Evolutionary conservation across 768 basidiomycete genomes (phyloP), one percentile per base, ranked within the genome.

Genomic region (Tulasnella sp.): DNA sequence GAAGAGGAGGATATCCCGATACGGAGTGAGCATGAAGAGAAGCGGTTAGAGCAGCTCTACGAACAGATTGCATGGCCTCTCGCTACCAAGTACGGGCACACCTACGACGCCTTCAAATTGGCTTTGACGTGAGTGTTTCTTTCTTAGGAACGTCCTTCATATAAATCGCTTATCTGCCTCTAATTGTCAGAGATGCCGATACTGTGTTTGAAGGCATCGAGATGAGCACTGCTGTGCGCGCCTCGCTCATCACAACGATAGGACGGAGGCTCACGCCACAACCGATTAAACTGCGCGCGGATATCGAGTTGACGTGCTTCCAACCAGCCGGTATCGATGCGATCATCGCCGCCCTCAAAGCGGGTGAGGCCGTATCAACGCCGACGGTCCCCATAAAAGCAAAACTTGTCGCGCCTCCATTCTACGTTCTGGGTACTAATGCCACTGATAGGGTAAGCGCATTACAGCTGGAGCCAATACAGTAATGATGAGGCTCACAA

Each of bases 61-160:
- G 92, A 95, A 15, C 78, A 85, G 62, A 81, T 98, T 61, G 90
- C 81, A 1, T 99, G 95, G 94, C 95, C 94, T 2, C 76, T 98
- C 32, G 88, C 87, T 15, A 81, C 81, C 71, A 88, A 84, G 69
- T 99, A 92, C 65, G 93, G 94, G 0, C 94, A 98, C 71, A 81
- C 94, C 0, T 95, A 96, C 71, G 96, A 98, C 70, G 95, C 95
- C 0, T 99, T 98, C 79, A 98, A 98, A 71, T 78, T 96, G 47
- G 84, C 90, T n/a, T 76, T 98, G 56, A 88, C 88, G 95, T 95
- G 29, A 60, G 61, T 32, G 21, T 3, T 56, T 29, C 43, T 15
- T 38, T 38, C 34, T n/a, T 17, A 21, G 23, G 15, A 23, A 3
- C 45, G 29, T 43, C 15, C 4, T 50, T n/a, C 23, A n/a, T n/a